These are phyloP conservation scores for Colletotrichum cuscutae DNA, from an alignment of 2,329 filamentous ascomycete genomes.

Conservation along the genomic window DNA sequence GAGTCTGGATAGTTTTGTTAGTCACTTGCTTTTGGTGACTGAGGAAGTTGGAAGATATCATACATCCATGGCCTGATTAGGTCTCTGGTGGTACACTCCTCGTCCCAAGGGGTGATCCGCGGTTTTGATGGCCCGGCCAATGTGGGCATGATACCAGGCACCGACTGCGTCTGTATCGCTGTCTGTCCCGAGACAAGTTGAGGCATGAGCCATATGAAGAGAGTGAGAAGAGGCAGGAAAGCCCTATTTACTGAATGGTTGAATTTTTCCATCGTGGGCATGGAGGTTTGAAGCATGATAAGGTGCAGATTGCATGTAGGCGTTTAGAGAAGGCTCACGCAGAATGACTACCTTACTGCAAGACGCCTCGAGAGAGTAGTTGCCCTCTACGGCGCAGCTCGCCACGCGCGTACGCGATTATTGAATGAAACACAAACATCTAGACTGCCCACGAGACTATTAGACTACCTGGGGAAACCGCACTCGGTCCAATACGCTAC, in stretches of 20 bases:
- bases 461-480: neutral
- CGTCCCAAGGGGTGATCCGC: neutral
- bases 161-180: neutral
- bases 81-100: constrained; percentile 4
- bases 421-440: neutral
- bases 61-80: constrained; percentile 8
- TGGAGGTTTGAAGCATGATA: no score
- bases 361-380: neutral
- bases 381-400: neutral
- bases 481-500: neutral
- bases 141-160: constrained; percentile 16
- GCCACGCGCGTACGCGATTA: neutral
- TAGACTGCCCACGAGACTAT: neutral
- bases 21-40: neutral
- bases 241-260: neutral
- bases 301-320: neutral
- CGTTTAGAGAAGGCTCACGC: neutral
- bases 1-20: neutral
- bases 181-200: neutral
- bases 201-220: neutral
- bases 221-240: neutral
- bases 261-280: neutral
- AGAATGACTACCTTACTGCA: neutral
- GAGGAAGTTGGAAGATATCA: neutral
- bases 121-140: constrained; percentile 5